Base-by-base conservation (phyloP, 2,329 filamentous ascomycete species). In the Cordyceps sp. region DNA sequence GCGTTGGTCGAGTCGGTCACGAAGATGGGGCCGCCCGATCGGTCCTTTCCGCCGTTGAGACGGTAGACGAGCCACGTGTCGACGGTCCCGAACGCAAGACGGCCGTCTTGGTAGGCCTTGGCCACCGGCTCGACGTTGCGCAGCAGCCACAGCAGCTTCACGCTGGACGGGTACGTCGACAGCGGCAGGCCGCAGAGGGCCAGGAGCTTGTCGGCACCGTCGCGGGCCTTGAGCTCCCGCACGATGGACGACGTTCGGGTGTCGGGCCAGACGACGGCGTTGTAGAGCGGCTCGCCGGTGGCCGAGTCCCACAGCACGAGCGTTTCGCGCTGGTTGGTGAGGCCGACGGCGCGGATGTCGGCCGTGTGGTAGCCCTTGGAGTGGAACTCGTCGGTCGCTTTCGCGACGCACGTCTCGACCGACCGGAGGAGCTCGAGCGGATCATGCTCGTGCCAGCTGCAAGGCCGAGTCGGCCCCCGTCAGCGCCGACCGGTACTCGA, bases 281-380 rank as follows among this genome's bases (percentile, higher is more conserved):
- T 85, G 58, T 82, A 69, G 13, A 93, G 61, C 4, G 83, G 73
- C 51, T 90, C 69, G 40, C 85, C 85, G 1, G 81, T 90, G 42
- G 69, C 66, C 45, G 65, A 70, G 52, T 93, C 82, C 84, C 84
- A 93, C 18, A 85, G 75, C 2, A 93, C 64, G 2, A 78, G 82
- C 2, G 85, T 93, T 55, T 93, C 85, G 49, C 85, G 75, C 61
- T 93, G 84, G 57, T 86, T 92, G 36, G 84, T 92, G 50, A 93
- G 80, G 35, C 85, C 85, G 41, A 93, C 66, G 10, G 79, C 70
- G 50, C 71, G 78, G 47, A 93, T 82, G 43, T 78, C 69, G 33
- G 66, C 64, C 37, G 67, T 62, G 18, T 66, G 63, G 54, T 83
- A 69, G 37, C 84, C 83, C 35, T 73, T 59, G n/a, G 69, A 62